Evolutionary conservation across 345 rosid genomes (phyloP), one percentile per base, ranked within the genome.

Genomic region (Pugionium cornutum): DNA sequence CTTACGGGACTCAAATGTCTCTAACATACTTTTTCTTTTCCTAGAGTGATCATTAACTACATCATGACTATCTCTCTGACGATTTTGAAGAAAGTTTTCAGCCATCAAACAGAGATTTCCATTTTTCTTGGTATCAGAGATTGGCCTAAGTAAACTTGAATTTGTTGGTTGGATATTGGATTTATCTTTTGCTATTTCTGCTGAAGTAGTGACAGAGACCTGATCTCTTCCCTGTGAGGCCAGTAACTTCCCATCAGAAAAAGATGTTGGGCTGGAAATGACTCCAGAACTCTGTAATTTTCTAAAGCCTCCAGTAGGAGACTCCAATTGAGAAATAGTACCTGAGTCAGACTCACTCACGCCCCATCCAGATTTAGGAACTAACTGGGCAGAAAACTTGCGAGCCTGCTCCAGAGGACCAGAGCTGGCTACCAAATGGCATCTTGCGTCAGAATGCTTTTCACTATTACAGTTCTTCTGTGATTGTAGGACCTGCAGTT

Each of bases 181-280:
- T 52, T 75, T 78, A 70, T 82, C 91, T 65, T 85, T 83, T 35
- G 69, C 69, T 55, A 66, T 49, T 77, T 79, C 78, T 45, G 79
- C 71, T 39, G 91, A 64, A 53, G 83, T 70, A 53, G 77, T 73
- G 63, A 80, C 72, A 76, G 81, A 64, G 60, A 75, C 41, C 60
- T 72, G 77, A 76, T 69, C 85, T 80, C 44, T 80, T 78, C 67
- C 99, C 90, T 90, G 96, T 83, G 95, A 86, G 79, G 89, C 84
- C 83, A 81, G 82, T 81, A 85, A 83, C 79, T 80, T 82, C 80
- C 83, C 79, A 81, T 90, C 95, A 86, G 97, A 88, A 88, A 88
- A 88, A 74, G 95, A 86, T 77, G 83, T 81, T 50, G 81, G 70
- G 80, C 85, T 77, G 78, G 88, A 90, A 84, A 82, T 80, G 72